Base-by-base conservation (phyloP, 2,329 filamentous ascomycete genomes). In the Microascus cirrosus region DNA sequence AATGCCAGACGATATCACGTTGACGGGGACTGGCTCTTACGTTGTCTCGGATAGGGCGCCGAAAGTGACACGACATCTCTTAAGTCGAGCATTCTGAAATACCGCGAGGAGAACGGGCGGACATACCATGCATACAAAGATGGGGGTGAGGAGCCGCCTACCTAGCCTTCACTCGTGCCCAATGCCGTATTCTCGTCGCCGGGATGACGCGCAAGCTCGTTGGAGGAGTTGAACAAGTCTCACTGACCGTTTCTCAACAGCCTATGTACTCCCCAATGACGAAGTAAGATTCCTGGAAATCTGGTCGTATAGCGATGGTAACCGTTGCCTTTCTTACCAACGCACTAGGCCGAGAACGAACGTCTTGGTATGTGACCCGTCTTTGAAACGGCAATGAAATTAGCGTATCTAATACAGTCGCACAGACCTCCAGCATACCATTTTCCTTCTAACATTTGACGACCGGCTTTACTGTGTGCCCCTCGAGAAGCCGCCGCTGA, bases 91-190 rank as follows among this genome's bases (percentile, higher is more conserved):
- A 62, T 67, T 5, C 55, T 65, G 2, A 61, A 58, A 2, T 67
- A 66, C 24, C 62, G 65, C 8, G 42, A 63, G 20, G 66, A 68
- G 25, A 67, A 68, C 12, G 66, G 66, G 1, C 62, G 66, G 13
- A 66, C 64, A 0, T 68, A 68, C n/a, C 66, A 68, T 32, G 63
- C 60, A 0, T 67, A 65, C 52, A 67, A 67, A 24, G 68, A 69
- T 12, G 65, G 67, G 18, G 59, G 58, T 59, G 25, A 59, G 58
- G 22, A 18, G n/a, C n/a, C n/a, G n/a, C n/a, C n/a, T n/a, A n/a
- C n/a, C n/a, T n/a, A 42, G 2, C 42, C 42, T n/a, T n/a, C n/a
- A n/a, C n/a, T n/a, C n/a, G n/a, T n/a, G n/a, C 20, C n/a, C 22
- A 4, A 22, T 48, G 18, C 22, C 22, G 8, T 22, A n/a, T n/a